Evolutionary conservation across 257 asterid genomes (phyloP).

Genomic region (Parsonsia alboflavescens): DNA sequence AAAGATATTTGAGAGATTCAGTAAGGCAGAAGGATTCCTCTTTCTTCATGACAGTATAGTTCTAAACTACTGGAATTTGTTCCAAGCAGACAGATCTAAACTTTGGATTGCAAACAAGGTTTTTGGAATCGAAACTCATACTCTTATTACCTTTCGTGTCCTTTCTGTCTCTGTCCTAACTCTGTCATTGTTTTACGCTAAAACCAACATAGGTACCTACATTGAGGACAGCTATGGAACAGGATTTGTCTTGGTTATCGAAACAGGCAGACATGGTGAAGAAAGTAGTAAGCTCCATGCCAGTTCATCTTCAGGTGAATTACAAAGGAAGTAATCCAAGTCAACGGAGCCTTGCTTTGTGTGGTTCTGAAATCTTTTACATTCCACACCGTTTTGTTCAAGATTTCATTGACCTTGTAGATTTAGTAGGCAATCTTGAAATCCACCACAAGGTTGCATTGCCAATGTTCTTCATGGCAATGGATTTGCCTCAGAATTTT

Average conservation of each 20-base stretch:
- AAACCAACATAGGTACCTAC: constrained; percentile 8
- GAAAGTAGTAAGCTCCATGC: constrained; percentile 73
- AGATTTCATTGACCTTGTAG: constrained; percentile 67
- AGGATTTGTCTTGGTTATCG: constrained; percentile 57
- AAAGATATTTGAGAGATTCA: constrained; percentile 45
- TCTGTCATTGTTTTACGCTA: background rate
- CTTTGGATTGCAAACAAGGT: constrained; percentile 93
- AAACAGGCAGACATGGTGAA: constrained; percentile 72
- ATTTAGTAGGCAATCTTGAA: constrained; percentile 59
- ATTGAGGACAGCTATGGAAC: constrained; percentile 25
- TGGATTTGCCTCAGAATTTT: constrained; percentile 71
- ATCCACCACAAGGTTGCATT: constrained; percentile 83
- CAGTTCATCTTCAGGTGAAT: constrained; percentile 82
- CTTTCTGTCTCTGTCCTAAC: background rate
- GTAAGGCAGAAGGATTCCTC: constrained; percentile 76
- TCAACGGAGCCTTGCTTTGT: constrained; percentile 38
- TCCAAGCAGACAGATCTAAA: constrained; percentile 73
- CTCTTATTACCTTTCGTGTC: background rate
- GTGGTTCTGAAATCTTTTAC: constrained; percentile 83
- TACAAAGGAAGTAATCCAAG: constrained; percentile 51
- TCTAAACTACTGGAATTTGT: constrained; percentile 87
- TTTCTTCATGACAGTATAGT: constrained; percentile 71
- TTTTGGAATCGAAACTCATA: background rate
- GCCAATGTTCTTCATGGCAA: constrained; percentile 80
- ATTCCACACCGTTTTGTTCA: constrained; percentile 58